phyloP scores from a whole-genome alignment of 192 early-diverging fungal species.

The Backusella circina region DNA sequence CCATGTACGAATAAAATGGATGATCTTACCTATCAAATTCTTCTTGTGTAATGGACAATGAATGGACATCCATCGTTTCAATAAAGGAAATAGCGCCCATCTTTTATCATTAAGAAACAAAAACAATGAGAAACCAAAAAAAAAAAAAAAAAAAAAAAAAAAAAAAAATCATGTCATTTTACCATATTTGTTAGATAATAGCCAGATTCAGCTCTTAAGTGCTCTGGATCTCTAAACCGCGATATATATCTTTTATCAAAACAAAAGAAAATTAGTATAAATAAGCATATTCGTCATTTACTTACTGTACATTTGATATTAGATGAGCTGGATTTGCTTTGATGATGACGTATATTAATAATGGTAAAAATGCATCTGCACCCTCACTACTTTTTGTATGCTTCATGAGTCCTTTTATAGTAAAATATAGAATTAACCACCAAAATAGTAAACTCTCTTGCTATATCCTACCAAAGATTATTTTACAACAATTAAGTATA shows the following conservation, averaged over 20 bases:
- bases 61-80: conserved; percentile 72
- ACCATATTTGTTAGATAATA: conserved; percentile 74
- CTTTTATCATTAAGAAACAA: conserved; percentile 15
- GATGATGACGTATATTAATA: conserved; percentile 77
- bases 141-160: neutral
- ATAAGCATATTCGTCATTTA: neutral
- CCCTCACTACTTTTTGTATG: conserved; percentile 51
- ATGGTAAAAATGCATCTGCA: conserved; percentile 72
- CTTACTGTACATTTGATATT: conserved; percentile 78
- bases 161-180: neutral
- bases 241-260: conserved; percentile 56
- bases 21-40: conserved; percentile 59
- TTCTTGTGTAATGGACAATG: conserved; percentile 68
- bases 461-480: conserved; percentile 57
- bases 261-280: no score
- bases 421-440: no score
- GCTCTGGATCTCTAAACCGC: conserved; percentile 69
- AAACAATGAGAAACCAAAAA: neutral
- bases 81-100: conserved; percentile 77
- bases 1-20: neutral
- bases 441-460: neutral
- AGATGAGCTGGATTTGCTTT: conserved; percentile 67
- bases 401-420: conserved; percentile 8
- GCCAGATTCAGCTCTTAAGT: conserved; percentile 70
- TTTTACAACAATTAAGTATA: conserved; percentile 80